phyloP scores from a whole-genome alignment of 768 basidiomycete genomes.

The Hericium alpestre region DNA sequence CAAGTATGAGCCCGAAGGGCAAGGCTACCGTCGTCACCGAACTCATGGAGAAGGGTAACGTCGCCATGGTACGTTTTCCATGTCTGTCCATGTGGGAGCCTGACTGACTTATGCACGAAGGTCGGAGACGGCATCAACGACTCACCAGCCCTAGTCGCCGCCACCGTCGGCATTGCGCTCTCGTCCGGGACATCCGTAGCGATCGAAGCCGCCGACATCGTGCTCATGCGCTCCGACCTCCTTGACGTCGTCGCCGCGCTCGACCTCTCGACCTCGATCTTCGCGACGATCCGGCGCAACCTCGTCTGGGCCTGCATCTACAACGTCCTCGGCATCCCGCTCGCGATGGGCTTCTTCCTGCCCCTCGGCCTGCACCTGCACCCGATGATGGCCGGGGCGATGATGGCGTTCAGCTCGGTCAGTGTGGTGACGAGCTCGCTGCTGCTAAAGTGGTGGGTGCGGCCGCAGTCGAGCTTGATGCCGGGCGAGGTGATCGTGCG shows the following conservation, averaged over 20 bases:
- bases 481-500: constrained; percentile 36
- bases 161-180: constrained; percentile 92
- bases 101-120: constrained; percentile 26
- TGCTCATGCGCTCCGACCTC: constrained; percentile 93
- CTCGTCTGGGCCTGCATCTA: constrained; percentile 95
- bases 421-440: constrained; percentile 89
- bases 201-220: constrained; percentile 95
- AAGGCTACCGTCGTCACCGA: constrained; percentile 82
- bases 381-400: constrained; percentile 97
- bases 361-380: constrained; percentile 89
- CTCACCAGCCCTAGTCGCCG: constrained; percentile 91
- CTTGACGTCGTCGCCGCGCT: constrained; percentile 96
- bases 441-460: constrained; percentile 74
- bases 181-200: constrained; percentile 95
- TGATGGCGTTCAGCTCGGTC: constrained; percentile 96
- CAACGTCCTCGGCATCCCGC: constrained; percentile 86
- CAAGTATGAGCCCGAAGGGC: constrained; percentile 90
- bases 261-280: constrained; percentile 81
- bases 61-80: constrained; percentile 73
- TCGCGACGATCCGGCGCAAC: constrained; percentile 83
- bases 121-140: constrained; percentile 99
- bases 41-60: constrained; percentile 64
- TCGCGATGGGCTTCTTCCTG: constrained; percentile 94
- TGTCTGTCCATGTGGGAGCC: not conserved
- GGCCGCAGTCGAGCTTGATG: constrained; percentile 63